Base-by-base conservation (phyloP, 1,284 basidiomycete species). In the Leccinum subatratum region DNA sequence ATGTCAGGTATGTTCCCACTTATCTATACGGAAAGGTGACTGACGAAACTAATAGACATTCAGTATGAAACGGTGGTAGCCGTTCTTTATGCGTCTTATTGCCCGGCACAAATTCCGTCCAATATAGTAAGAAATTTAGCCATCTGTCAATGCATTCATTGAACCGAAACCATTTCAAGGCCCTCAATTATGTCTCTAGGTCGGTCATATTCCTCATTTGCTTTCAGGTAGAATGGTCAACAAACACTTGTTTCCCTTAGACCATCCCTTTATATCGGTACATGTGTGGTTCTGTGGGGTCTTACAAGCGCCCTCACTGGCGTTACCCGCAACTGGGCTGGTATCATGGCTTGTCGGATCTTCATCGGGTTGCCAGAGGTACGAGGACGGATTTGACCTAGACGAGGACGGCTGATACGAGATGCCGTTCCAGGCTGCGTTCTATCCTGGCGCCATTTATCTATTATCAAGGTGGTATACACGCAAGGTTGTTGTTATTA, bases 401-500 rank as follows among this genome's bases (percentile, higher is more conserved):
- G 9, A 56, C n/a, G 48, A 16, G 11, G n/a, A 4, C 42, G 20
- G 54, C 64, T 65, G 25, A 66, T 30, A 22, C 32, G 12, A 32
- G n/a, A 60, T 60, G 37, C 63, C 42, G 80, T 89, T 7, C 59
- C 54, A 83, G 81, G 82, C 86, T 12, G 85, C 86, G 2, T 88
- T 88, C 70, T 88, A 86, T 72, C 86, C 86, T 18, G 86, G 86
- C n/a, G 81, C 86, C 2, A 81, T 86, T 8, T 88, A 85, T 70
- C 77, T 88, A n/a, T 76, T 88, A 11, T 87, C 86, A 22, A 76
- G 85, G 61, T 88, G 86, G 86, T 88, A 88, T 70, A 88, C 86
- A 2, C 84, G 84, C 68, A 86, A 84, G 79, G 86, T 83, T 59
- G 16, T n/a, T 64, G 4, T 63, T 54, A 84, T 20, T 16, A 9